Evolutionary conservation across 257 asterid species (phyloP), one percentile per base, ranked within the genome.

Genomic region (Voacanga thouarsii): DNA sequence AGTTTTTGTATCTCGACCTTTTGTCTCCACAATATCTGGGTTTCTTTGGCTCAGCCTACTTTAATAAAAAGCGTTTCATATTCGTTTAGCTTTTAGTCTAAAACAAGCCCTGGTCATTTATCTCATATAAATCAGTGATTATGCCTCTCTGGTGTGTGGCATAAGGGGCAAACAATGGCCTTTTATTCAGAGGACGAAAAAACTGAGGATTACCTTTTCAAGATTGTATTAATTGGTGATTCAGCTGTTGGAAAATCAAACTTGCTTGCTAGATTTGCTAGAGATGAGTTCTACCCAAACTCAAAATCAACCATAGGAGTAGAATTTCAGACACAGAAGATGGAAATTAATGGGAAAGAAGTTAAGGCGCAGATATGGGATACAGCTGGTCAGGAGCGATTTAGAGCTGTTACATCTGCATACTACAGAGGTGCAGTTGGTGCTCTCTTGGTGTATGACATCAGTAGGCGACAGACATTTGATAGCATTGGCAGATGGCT

Each of bases 391-490:
- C 99, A 94, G 87, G 99, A 94, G 85, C 88, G 99, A 78, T 94
- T 94, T 87, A 84, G 99, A 87, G 97, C 99, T 14, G 97, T 94
- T 78, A 94, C 99, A 30, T 94, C 97, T 78, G 97, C 99, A 39
- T 94, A 94, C 86, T 94, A 94, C 79, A 87, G 99, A 86, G 99
- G 99, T 53, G 99, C 97, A 7, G 99, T 94, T 67, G 99, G 99
- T 77, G 99, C 99, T 8, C 97, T 94, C 82, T 86, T 94, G 45
- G 97, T 94, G 70, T 94, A 94, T 69, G 99, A 94, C 87, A 87
- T 91, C 84, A 94, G 97, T 86, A 85, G 97, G 70, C 94, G 96
- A 66, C 97, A 80, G 86, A 92, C 99, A 37, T 94, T 92, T 30
- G 97, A 94, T 23, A 91, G 92, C 75, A 83, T 92, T 21, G 87